phyloP scores from a whole-genome alignment of 1,284 basidiomycete species.

The Blastosporella zonata region DNA sequence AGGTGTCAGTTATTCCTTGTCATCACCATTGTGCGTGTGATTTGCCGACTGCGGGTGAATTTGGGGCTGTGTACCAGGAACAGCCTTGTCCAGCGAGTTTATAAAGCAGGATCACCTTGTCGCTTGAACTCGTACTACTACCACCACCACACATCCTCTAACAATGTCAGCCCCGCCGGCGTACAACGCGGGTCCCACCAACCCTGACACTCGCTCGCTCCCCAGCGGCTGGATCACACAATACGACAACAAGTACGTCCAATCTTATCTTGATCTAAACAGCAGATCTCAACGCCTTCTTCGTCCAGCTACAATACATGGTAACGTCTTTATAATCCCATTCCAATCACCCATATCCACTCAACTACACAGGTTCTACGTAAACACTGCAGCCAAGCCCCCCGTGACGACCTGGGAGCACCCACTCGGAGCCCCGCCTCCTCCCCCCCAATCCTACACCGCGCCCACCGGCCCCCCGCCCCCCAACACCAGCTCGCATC shows the following conservation, averaged over 20 bases:
- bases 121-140: not conserved
- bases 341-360: slow-evolving; percentile 19
- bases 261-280: slow-evolving; percentile 22
- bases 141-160: slow-evolving; percentile 36
- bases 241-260: slow-evolving; percentile 62
- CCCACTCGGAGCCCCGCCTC: slow-evolving; percentile 17
- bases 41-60: not conserved
- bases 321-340: slow-evolving; percentile 34
- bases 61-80: not conserved
- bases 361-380: slow-evolving; percentile 18
- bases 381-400: slow-evolving; percentile 21
- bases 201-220: slow-evolving; percentile 61
- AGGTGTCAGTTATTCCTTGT: not conserved
- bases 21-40: not conserved
- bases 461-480: slow-evolving; percentile 18
- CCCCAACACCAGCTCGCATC: not conserved
- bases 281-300: slow-evolving; percentile 15
- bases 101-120: slow-evolving; percentile 1
- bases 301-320: slow-evolving; percentile 61
- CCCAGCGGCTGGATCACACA: slow-evolving; percentile 70
- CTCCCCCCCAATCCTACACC: slow-evolving; percentile 14
- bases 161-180: slow-evolving; percentile 35
- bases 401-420: slow-evolving; percentile 21
- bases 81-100: not conserved
- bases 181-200: slow-evolving; percentile 29